Evolutionary conservation across 345 rosid genomes (phyloP).

Genomic region (Lepidium didymum): DNA sequence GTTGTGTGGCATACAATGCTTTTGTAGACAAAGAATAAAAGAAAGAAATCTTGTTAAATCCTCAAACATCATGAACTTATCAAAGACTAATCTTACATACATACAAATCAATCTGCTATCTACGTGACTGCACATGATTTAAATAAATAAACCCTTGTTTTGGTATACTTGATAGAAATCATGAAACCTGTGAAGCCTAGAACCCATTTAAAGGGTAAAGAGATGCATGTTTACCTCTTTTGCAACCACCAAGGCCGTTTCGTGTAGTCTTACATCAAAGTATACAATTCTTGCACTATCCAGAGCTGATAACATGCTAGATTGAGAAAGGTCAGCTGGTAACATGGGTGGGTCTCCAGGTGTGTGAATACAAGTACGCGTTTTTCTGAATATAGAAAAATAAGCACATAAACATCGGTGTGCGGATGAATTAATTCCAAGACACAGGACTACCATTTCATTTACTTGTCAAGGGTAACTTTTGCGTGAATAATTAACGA

Average conservation of each 20-base stretch:
- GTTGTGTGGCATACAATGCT: neutral
- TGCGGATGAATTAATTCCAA: neutral
- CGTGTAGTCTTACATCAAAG: conserved; percentile 63
- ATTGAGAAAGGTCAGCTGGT: conserved; percentile 48
- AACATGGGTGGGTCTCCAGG: conserved; percentile 70
- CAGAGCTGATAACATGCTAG: conserved; percentile 47
- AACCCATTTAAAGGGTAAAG: neutral
- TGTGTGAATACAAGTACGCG: conserved; percentile 90
- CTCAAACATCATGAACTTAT: neutral
- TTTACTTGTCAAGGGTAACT: neutral
- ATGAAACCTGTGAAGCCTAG: neutral
- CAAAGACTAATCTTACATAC: neutral
- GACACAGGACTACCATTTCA: neutral
- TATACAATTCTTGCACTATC: conserved; percentile 55
- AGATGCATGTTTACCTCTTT: conserved; percentile 50
- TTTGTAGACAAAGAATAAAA: neutral
- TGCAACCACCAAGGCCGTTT: conserved; percentile 55
- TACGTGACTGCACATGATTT: neutral
- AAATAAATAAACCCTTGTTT: conserved; percentile 1
- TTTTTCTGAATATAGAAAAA: conserved; percentile 45
- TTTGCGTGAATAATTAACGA: neutral
- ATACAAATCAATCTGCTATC: neutral
- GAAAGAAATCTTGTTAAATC: neutral
- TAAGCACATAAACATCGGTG: neutral
- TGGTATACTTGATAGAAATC: neutral